Conservation (phyloP, 192 early-diverging fungal species). For the Rhizophagus clarus region DNA sequence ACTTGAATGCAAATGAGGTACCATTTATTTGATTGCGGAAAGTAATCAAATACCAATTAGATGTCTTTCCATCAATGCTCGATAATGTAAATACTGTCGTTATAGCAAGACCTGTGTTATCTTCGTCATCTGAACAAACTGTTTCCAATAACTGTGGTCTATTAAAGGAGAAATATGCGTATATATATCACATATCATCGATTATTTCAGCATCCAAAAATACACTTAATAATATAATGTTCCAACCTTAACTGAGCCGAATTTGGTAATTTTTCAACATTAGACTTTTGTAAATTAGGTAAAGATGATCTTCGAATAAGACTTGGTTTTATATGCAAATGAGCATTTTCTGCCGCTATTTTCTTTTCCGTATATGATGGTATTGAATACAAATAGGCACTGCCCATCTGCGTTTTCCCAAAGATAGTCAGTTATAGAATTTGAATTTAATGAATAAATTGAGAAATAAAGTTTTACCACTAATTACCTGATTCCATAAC, state of each 20-base stretch:
- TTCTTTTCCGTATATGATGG: background rate
- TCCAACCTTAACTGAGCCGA: background rate
- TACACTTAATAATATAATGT: background rate
- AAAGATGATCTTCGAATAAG: constrained; percentile 17
- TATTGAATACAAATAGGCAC: constrained; percentile 40
- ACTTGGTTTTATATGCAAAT: background rate
- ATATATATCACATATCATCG: background rate
- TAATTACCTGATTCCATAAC: constrained; percentile 50
- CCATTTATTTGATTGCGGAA: constrained; percentile 10
- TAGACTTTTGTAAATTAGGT: constrained; percentile 6
- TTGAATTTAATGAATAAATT: background rate
- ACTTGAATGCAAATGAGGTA: constrained; percentile 14
- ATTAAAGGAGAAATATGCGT: background rate
- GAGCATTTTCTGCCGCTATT: constrained; percentile 9
- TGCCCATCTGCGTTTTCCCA: constrained; percentile 34
- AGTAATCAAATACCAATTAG: constrained; percentile 20
- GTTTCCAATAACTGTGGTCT: constrained; percentile 25
- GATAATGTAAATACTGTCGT: constrained; percentile 7
- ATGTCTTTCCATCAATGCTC: constrained; percentile 1
- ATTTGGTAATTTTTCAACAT: background rate
- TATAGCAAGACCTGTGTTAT: background rate
- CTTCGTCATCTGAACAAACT: background rate
- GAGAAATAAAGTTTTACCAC: background rate
- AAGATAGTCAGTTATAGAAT: background rate
- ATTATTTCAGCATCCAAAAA: background rate